Evolutionary conservation across 2,329 filamentous ascomycete genomes (phyloP), one percentile per base, ranked within the genome.

Genomic region (Alternaria alternata): DNA sequence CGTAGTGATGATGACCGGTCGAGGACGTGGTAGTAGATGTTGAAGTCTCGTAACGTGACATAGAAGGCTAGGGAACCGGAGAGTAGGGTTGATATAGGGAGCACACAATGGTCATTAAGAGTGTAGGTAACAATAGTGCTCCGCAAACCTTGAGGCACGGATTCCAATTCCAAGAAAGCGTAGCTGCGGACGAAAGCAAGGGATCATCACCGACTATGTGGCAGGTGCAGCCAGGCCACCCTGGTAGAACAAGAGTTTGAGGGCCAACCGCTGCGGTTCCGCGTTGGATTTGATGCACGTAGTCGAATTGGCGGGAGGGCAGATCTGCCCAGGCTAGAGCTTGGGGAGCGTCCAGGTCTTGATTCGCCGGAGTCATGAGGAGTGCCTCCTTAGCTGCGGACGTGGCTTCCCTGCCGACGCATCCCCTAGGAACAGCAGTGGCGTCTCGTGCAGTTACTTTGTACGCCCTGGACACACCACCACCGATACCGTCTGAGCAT

Each of bases 191-290:
- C 68, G 59, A 70, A 69, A 62, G 69, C 61, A 63, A 68, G 62
- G 51, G 64, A 71, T 69, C 65, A 64, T 54, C 59, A 62, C 52
- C 30, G 32, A 51, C n/a, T 36, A 39, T 54, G 60, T 59, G 62
- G 52, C 63, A 64, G 61, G 58, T 57, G 61, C 58, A 57, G 59
- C 60, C 53, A 62, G 44, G 51, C 54, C 41, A 55, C 63, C 55
- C 54, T 48, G 51, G 51, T 46, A 57, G 41, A 49, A 52, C 58
- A 52, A 51, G 41, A 44, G 41, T 47, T 42, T 53, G 57, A 66
- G 9, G 57, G 53, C 62, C 63, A 65, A 71, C 65, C 64, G 63
- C 65, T 69, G 69, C 69, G 65, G 68, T 62, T 72, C 69, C 69
- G 67, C 69, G 49, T 58, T 54, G 41, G 24, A 46, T 58, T 49